Evolutionary conservation across 2,329 filamentous ascomycete species (phyloP), one percentile per base, ranked within the genome.

Genomic region (Colletotrichum theobromicola): DNA sequence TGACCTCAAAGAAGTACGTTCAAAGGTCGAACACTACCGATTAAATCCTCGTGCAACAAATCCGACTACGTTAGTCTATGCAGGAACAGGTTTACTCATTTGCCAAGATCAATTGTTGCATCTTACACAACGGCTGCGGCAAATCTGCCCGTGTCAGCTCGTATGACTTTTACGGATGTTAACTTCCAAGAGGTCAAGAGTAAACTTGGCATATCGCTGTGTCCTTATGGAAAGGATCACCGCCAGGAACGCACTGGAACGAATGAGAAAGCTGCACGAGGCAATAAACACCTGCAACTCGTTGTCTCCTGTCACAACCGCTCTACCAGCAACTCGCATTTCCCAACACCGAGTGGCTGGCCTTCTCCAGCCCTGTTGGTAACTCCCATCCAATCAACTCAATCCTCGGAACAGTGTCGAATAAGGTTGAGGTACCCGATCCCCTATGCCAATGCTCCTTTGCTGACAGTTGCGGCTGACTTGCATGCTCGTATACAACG

Each of bases 401-500:
- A n/a, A 30, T 30, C 3, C 26, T 57, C 53, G 53, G 53, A 13
- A 28, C 18, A 57, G 53, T 18, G 30, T 37, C 63, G 46, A 67
- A 37, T 26, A 58, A 30, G 12, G 16, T 26, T n/a, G 8, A 18
- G 13, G 42, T 50, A 50, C 42, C 42, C 42, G 42, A 2, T 50
- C 42, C 28, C 15, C 18, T 28, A 69, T 24, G 35, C 24, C 21
- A 62, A 64, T 26, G 42, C 13, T 50, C 18, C 24, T 9, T n/a
- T 46, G 60, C 60, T 62, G 60, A 62, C 60, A 50, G 42, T 21
- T 62, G 34, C 60, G 60, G 61, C 61, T 64, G 61, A 64, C 61
- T 16, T 50, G 61, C 61, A 64, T 64, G 35, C 61, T 64, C 61
- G 61, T 64, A 64, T 64, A 26, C 21, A 0, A 64, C 13, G 61